These are phyloP conservation scores for Phialophora tarda DNA, from an alignment of 2,329 filamentous ascomycete genomes.

Conservation along the genomic window DNA sequence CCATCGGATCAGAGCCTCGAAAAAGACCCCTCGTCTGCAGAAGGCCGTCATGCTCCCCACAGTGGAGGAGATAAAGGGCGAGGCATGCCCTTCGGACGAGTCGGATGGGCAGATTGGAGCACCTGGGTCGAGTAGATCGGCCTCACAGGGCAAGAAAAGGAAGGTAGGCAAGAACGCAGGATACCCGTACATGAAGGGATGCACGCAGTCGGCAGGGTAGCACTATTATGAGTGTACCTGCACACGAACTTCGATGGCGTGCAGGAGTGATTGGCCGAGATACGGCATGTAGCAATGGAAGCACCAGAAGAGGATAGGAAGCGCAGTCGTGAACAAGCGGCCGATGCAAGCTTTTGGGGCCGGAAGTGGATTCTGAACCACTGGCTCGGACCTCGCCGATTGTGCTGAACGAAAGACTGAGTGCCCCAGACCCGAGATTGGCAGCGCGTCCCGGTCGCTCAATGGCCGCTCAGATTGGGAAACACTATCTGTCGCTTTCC, in stretches of 20 bases:
- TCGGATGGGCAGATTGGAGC: slow-evolving; percentile 23
- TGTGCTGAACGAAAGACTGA: not conserved
- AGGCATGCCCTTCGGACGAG: slow-evolving; percentile 23
- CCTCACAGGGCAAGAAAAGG: not conserved
- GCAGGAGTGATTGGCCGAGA: slow-evolving; percentile 19
- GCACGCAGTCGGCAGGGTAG: slow-evolving; percentile 3
- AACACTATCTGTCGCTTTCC: not conserved
- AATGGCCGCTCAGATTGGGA: not conserved
- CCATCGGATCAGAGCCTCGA: not conserved
- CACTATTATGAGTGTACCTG: slow-evolving; percentile 1
- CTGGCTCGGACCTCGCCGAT: slow-evolving; percentile 14
- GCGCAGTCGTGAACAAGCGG: not conserved
- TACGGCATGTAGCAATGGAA: not conserved
- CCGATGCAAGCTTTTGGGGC: not conserved
- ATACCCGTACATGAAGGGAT: not conserved
- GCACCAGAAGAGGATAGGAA: slow-evolving; percentile 1
- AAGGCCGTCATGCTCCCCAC: slow-evolving; percentile 14
- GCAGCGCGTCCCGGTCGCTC: not conserved
- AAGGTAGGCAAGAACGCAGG: not conserved
- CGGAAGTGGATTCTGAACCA: not conserved
- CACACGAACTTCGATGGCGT: not conserved
- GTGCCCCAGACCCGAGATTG: slow-evolving; percentile 6
- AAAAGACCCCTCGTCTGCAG: slow-evolving; percentile 8
- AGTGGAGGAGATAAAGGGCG: not conserved
- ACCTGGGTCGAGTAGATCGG: slow-evolving; percentile 18